Evolutionary conservation across 352 stramenopile species (phyloP).

Genomic region (Thalassiosira mediterranea): DNA sequence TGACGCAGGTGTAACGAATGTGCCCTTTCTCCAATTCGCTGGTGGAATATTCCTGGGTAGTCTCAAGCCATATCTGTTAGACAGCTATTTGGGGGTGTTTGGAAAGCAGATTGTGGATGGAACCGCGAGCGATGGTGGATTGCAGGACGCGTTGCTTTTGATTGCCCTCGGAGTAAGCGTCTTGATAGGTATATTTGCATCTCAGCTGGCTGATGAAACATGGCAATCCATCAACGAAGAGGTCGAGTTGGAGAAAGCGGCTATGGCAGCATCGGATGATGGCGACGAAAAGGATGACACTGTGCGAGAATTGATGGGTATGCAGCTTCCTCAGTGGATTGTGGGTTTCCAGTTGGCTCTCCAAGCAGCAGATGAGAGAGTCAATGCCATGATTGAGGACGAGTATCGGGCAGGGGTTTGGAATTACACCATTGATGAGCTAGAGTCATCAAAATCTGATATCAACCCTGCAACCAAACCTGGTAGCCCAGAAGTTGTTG

Average conservation of each 20-base stretch:
- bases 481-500: slow-evolving; percentile 58
- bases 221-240: slow-evolving; percentile 77
- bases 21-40: slow-evolving; percentile 77
- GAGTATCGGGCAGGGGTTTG: slow-evolving; percentile 72
- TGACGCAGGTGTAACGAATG: slow-evolving; percentile 65
- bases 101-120: slow-evolving; percentile 76
- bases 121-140: slow-evolving; percentile 28
- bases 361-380: slow-evolving; percentile 56
- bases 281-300: slow-evolving; percentile 53
- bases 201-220: slow-evolving; percentile 75
- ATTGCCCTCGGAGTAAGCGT: slow-evolving; percentile 73
- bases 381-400: slow-evolving; percentile 62
- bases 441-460: slow-evolving; percentile 9
- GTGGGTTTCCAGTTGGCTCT: slow-evolving; percentile 72
- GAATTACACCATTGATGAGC: slow-evolving; percentile 68
- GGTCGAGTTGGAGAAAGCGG: slow-evolving; percentile 61
- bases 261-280: slow-evolving; percentile 26
- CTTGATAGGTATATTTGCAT: slow-evolving; percentile 79
- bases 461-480: slow-evolving; percentile 57
- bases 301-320: slow-evolving; percentile 65
- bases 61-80: slow-evolving; percentile 86
- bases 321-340: slow-evolving; percentile 63
- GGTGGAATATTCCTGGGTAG: slow-evolving; percentile 84
- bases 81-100: slow-evolving; percentile 83
- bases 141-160: slow-evolving; percentile 72